These are phyloP conservation scores for Colletotrichum tropicicola DNA, from an alignment of 2,329 filamentous ascomycete species.

Conservation along the genomic window DNA sequence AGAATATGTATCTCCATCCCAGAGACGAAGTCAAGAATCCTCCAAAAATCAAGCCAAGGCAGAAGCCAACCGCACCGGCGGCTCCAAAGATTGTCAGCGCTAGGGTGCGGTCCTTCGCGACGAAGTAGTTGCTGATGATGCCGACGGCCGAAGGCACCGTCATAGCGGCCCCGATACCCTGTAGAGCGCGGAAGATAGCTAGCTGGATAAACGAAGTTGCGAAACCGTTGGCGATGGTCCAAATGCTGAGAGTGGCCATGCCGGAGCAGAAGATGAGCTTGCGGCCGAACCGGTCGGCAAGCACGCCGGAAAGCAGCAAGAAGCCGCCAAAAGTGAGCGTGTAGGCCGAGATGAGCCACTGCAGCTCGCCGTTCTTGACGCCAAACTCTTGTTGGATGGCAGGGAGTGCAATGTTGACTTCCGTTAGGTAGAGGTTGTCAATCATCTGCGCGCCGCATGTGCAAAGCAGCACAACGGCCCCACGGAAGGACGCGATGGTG, in stretches of 20 bases:
- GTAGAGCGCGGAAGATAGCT: slow-evolving; percentile 19
- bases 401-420: slow-evolving; percentile 16
- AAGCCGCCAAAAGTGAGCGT: slow-evolving; percentile 24
- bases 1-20: slow-evolving; percentile 26
- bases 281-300: slow-evolving; percentile 25
- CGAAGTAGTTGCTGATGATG: slow-evolving; percentile 49
- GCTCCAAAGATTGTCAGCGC: slow-evolving; percentile 23
- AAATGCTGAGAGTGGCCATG: slow-evolving; percentile 20
- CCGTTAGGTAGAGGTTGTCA: slow-evolving; percentile 24
- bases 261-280: slow-evolving; percentile 23
- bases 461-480: slow-evolving; percentile 10
- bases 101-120: slow-evolving; percentile 13
- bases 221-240: slow-evolving; percentile 17
- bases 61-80: slow-evolving; percentile 19
- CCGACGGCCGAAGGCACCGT: slow-evolving; percentile 83
- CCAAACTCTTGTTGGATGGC: slow-evolving; percentile 18
- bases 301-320: slow-evolving; percentile 10
- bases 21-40: slow-evolving; percentile 21
- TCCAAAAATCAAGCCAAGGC: slow-evolving; percentile 16
- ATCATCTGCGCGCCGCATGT: slow-evolving; percentile 16
- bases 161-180: slow-evolving; percentile 66
- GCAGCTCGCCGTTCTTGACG: slow-evolving; percentile 10
- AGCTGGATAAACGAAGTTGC: slow-evolving; percentile 21
- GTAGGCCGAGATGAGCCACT: slow-evolving; percentile 27
- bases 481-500: slow-evolving; percentile 15